These are phyloP conservation scores for Diatrype stigma DNA, from an alignment of 2,329 filamentous ascomycete species.

Conservation along the genomic window DNA sequence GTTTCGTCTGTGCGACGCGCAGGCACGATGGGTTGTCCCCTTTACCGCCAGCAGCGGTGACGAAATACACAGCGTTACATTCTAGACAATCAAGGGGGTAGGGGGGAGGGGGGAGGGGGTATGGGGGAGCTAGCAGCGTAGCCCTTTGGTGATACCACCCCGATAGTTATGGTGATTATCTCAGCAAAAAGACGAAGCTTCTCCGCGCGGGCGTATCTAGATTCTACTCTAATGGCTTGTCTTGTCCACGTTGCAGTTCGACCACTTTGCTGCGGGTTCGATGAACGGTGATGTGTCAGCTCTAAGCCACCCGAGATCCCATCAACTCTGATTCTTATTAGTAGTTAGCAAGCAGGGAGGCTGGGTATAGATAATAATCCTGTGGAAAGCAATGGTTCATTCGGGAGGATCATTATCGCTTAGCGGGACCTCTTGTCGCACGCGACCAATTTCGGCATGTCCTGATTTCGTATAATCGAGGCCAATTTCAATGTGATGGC, in stretches of 20 bases:
- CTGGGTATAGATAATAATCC: too few relatives aligned
- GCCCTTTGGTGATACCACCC: neutral
- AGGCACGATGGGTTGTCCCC: neutral
- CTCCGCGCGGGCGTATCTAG: neutral
- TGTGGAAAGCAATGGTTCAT: too few relatives aligned
- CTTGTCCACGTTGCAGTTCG: neutral
- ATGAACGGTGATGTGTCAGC: neutral
- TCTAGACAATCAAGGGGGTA: neutral
- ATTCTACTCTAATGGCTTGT: neutral
- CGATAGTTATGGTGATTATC: neutral
- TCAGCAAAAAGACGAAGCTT: neutral
- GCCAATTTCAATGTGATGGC: too few relatives aligned
- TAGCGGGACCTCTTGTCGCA: too few relatives aligned
- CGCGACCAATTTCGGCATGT: too few relatives aligned
- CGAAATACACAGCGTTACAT: neutral
- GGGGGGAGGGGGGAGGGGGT: neutral
- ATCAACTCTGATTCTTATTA: too few relatives aligned
- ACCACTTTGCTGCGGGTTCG: neutral
- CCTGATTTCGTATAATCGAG: too few relatives aligned
- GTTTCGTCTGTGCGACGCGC: neutral
- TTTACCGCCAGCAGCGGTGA: neutral
- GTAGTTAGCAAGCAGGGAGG: too few relatives aligned
- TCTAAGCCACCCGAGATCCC: too few relatives aligned
- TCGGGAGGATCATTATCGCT: too few relatives aligned
- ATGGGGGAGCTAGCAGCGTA: neutral